phyloP scores from a whole-genome alignment of 805 yeast species.

The Teunomyces kruisii region DNA sequence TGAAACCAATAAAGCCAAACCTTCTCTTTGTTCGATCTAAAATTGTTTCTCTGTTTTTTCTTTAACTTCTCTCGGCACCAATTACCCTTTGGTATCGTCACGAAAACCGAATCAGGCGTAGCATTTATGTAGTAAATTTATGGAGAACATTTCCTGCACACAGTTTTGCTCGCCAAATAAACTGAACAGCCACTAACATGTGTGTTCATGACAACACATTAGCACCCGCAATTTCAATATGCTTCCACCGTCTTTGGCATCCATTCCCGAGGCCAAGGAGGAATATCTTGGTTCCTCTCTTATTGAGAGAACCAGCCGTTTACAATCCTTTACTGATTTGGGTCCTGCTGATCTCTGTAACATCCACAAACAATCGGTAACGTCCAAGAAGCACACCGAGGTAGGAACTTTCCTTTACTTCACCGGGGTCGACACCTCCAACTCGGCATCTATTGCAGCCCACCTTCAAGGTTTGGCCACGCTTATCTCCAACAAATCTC shows the following conservation, averaged over 20 bases:
- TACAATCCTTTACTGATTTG: slow-evolving; percentile 59
- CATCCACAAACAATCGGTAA: slow-evolving; percentile 43
- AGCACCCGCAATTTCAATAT: slow-evolving; percentile 11
- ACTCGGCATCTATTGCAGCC: slow-evolving; percentile 76
- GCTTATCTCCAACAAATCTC: slow-evolving; percentile 56
- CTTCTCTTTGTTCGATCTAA: too few relatives aligned
- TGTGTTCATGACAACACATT: not conserved
- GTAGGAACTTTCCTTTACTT: slow-evolving; percentile 74
- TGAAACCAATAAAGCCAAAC: too few relatives aligned
- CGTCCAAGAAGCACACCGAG: slow-evolving; percentile 43
- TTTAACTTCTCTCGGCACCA: too few relatives aligned
- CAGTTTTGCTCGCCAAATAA: not conserved
- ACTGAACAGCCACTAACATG: not conserved
- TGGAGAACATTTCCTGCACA: not conserved
- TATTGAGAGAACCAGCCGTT: slow-evolving; percentile 60
- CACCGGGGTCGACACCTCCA: slow-evolving; percentile 74
- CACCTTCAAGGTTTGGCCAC: slow-evolving; percentile 67
- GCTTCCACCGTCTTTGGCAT: slow-evolving; percentile 52
- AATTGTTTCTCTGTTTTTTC: too few relatives aligned
- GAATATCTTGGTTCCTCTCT: slow-evolving; percentile 58
- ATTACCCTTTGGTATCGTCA: too few relatives aligned
- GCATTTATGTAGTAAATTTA: too few relatives aligned
- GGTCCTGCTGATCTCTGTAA: slow-evolving; percentile 72
- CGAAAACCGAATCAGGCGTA: too few relatives aligned
- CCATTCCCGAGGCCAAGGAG: slow-evolving; percentile 62